Evolutionary conservation across 306 rosid species (phyloP), one percentile per base, ranked within the genome.

Genomic region (Glycyrrhiza uralensis): DNA sequence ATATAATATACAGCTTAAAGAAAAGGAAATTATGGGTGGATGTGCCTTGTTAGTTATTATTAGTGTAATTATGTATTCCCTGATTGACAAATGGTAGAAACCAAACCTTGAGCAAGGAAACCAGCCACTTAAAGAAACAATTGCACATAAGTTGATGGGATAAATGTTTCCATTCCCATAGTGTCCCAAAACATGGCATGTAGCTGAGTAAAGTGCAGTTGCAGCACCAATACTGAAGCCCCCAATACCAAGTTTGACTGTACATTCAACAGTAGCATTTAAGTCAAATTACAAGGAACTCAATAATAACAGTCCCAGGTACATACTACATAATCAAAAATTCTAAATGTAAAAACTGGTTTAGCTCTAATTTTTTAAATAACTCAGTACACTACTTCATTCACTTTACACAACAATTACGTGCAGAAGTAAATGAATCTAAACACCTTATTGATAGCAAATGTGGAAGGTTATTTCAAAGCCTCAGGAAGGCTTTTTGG

Each of bases 181-280:
- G 66, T 76, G 91, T 56, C 97, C 91, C 71, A 80, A 81, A 71
- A 66, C 85, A 45, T 78, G 83, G 80, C 96, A 91, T 1, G 92
- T 81, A 18, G 96, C 97, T 6, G 99, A 91, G 84, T 91, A 81
- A 73, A 94, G 97, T 4, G 99, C 97, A 49, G 87, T 91, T 18
- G 99, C 99, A 76, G 97, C 97, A 76, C 99, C 99, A 87, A 84
- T 89, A 75, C 97, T 91, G 91, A 94, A 91, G 56, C 99, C 99
- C 36, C 97, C 99, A 10, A 94, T 66, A 59, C 97, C 99, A 22
- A 94, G 87, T 84, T 85, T 94, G 81, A 94, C 99, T 94, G 90
- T 29, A 71, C 29, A 35, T 78, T 41, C 61, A 61, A 71, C 45
- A 69, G 29, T 17, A 62, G 47, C 41, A 60, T 64, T 57, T 24